Evolutionary conservation across 345 rosid genomes (phyloP).

Genomic region (Aethionema arabicum): DNA sequence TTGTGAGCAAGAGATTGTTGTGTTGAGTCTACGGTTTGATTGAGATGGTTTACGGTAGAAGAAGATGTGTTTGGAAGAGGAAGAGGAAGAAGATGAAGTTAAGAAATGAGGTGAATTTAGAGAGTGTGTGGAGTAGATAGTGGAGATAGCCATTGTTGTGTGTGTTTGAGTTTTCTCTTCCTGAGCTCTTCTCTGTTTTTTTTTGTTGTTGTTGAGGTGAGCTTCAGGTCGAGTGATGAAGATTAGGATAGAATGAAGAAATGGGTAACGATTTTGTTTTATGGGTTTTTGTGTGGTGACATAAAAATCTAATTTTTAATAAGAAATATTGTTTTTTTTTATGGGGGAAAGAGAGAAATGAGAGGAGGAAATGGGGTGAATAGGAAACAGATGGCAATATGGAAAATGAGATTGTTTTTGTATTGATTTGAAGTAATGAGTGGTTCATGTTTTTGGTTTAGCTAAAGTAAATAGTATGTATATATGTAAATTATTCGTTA

Average conservation of each 20-base stretch:
- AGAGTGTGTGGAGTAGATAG: slow-evolving; percentile 68
- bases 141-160: slow-evolving; percentile 63
- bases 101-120: slow-evolving; percentile 66
- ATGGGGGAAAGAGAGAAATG: slow-evolving; percentile 35
- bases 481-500: not conserved
- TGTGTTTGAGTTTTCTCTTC: slow-evolving; percentile 15
- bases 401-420: slow-evolving; percentile 23
- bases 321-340: not conserved
- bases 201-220: slow-evolving; percentile 28
- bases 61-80: slow-evolving; percentile 50
- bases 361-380: slow-evolving; percentile 38
- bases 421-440: slow-evolving; percentile 31
- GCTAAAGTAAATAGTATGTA: slow-evolving; percentile 3
- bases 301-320: slow-evolving; percentile 26
- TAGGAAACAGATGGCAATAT: slow-evolving; percentile 49
- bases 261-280: slow-evolving; percentile 29
- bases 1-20: slow-evolving; percentile 60
- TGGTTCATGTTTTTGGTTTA: slow-evolving; percentile 38
- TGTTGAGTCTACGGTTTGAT: slow-evolving; percentile 39
- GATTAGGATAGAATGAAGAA: slow-evolving; percentile 37
- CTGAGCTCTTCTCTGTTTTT: slow-evolving; percentile 33
- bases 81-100: slow-evolving; percentile 51
- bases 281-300: slow-evolving; percentile 34
- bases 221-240: slow-evolving; percentile 36
- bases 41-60: slow-evolving; percentile 43